phyloP scores from a whole-genome alignment of 345 rosid genomes.

The Stellera chamaejasme region DNA sequence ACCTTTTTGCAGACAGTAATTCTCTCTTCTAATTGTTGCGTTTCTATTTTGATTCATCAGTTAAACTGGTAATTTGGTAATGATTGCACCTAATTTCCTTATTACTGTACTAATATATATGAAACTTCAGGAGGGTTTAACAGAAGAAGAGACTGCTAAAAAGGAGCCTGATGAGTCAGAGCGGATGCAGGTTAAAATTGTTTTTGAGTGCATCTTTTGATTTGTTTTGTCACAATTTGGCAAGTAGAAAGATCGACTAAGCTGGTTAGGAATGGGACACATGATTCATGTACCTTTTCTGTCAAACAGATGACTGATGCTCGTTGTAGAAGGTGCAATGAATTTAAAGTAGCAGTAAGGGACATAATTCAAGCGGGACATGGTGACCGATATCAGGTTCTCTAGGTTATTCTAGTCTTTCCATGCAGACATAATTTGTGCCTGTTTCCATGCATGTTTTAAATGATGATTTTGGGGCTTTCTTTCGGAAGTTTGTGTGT shows the following conservation, averaged over 20 bases:
- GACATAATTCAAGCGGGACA: constrained; percentile 97
- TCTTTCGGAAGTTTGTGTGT: not conserved
- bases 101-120: not conserved
- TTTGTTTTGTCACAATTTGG: not conserved
- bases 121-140: constrained; percentile 70
- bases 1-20: not conserved
- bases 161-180: constrained; percentile 83
- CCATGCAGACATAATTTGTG: not conserved
- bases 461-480: not conserved
- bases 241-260: not conserved
- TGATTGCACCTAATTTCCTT: not conserved
- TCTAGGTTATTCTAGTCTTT: constrained; percentile 8
- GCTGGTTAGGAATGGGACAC: not conserved
- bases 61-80: not conserved
- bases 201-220: not conserved
- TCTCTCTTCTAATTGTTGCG: not conserved
- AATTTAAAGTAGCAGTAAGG: constrained; percentile 60
- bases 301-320: constrained; percentile 65
- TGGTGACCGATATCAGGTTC: constrained; percentile 93
- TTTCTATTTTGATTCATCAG: not conserved
- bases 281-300: not conserved
- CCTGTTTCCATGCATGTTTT: not conserved
- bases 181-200: constrained; percentile 65
- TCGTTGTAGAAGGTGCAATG: constrained; percentile 70
- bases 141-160: constrained; percentile 68